Evolutionary conservation across 257 asterid genomes (phyloP).

Genomic region (Henckelia pumila): DNA sequence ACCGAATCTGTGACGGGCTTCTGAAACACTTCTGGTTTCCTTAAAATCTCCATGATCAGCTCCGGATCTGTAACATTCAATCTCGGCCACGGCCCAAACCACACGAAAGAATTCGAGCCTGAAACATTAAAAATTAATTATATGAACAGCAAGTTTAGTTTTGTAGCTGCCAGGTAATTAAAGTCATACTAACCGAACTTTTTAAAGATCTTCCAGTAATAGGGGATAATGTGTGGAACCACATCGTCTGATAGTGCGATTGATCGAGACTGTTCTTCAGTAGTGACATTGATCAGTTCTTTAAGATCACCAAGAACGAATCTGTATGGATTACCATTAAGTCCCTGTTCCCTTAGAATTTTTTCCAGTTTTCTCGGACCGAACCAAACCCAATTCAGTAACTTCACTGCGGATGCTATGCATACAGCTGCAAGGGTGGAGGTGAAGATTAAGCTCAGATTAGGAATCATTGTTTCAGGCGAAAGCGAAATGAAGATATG

Average conservation of each 20-base stretch:
- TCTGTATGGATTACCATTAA: slow-evolving; percentile 40
- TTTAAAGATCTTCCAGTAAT: slow-evolving; percentile 23
- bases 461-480: slow-evolving; percentile 6
- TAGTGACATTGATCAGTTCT: slow-evolving; percentile 23
- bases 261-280: slow-evolving; percentile 28
- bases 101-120: slow-evolving; percentile 25
- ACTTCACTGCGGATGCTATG: slow-evolving; percentile 12
- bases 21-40: slow-evolving; percentile 14
- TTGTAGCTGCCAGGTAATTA: too few relatives aligned
- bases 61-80: slow-evolving; percentile 26
- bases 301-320: slow-evolving; percentile 39
- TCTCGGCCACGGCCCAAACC: slow-evolving; percentile 33
- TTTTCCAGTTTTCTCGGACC: slow-evolving; percentile 42
- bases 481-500: too few relatives aligned
- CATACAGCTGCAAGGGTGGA: slow-evolving; percentile 14
- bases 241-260: slow-evolving; percentile 36
- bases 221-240: slow-evolving; percentile 35
- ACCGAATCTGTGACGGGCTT: slow-evolving; percentile 20
- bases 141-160: too few relatives aligned
- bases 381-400: slow-evolving; percentile 41
- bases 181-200: slow-evolving; percentile 27
- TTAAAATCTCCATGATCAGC: slow-evolving; percentile 27
- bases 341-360: slow-evolving; percentile 40
- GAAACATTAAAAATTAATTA: too few relatives aligned
- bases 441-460: slow-evolving; percentile 17